phyloP scores from a whole-genome alignment of 83 land plant genomes.

The Larix sibirica region DNA sequence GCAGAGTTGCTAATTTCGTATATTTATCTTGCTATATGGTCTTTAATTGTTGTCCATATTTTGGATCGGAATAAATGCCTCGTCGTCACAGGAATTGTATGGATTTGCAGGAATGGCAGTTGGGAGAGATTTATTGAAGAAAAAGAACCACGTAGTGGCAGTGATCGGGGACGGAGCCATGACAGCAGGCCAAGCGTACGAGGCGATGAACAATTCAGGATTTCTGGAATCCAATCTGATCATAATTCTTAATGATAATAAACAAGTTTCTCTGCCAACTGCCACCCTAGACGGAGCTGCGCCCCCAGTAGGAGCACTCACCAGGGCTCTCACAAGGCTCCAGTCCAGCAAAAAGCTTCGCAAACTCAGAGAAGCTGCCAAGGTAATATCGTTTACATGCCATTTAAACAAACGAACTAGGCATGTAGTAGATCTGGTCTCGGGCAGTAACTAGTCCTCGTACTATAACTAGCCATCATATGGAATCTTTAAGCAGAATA shows the following conservation, averaged over 20 bases:
- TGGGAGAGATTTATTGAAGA: conserved; percentile 14
- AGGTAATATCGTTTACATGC: not conserved
- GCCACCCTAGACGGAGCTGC: conserved; percentile 26
- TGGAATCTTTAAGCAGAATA: no score
- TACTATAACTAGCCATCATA: not conserved
- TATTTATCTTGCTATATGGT: not conserved
- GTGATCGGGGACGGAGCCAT: conserved; percentile 32
- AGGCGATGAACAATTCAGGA: conserved; percentile 67
- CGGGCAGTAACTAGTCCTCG: not conserved
- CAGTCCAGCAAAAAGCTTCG: conserved; percentile 17
- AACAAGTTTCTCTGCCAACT: conserved; percentile 40
- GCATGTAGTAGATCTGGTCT: not conserved
- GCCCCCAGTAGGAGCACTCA: conserved; percentile 24
- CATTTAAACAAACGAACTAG: not conserved
- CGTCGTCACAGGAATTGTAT: not conserved
- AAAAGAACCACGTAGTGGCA: conserved; percentile 15
- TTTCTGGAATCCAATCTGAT: conserved; percentile 54
- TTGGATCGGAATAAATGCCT: conserved; percentile 21
- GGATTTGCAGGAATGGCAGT: conserved; percentile 26
- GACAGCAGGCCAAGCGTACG: conserved; percentile 24
- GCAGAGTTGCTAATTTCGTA: not conserved
- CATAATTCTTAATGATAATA: conserved; percentile 54
- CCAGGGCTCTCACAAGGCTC: conserved; percentile 13
- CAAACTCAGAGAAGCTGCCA: conserved; percentile 26
- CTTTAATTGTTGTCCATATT: not conserved